Base-by-base conservation (phyloP, 768 basidiomycete species). In the Auricularia sp. region DNA sequence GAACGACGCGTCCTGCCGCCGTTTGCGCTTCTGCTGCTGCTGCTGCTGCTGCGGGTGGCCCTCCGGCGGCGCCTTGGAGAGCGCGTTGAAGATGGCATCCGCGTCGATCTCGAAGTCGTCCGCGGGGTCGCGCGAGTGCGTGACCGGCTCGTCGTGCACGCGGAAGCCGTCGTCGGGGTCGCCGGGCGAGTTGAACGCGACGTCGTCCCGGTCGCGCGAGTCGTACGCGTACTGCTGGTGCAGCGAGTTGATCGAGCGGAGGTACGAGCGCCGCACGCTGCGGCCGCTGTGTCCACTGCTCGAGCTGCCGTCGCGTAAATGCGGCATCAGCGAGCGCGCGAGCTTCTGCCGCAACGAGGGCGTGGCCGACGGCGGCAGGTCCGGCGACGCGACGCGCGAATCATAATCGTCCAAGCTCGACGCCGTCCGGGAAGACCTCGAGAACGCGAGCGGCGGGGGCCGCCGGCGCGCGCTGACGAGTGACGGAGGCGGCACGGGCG, bases 151-250 rank as follows among this genome's bases (percentile, higher is more conserved):
- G 18, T 59, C 29, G 18, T 29, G 34, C 8, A 59, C 18, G 6
- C 56, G 56, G 24, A 59, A 59, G 4, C 24, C 56, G 10, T 21
- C 56, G 24, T 59, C 56, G 16, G 56, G 56, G 56, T 59, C 56
- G 56, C 39, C 39, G 14, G 56, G 24, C 24, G 56, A 29, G 34
- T 59, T 59, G 56, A 59, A 33, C 29, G 56, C 56, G 7, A 59
- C 56, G 34, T 59, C 56, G 34, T 59, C 56, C 5, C 56, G 56
- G 56, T 59, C 56, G 14, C 56, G 56, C 56, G 56, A 10, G 56
- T 59, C 56, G 56, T 59, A 59, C 10, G 33, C 24, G 24, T 59
- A 59, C 14, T 59, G 56, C 56, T 59, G 56, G 33, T 33, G 18
- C 34, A 59, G 56, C 56, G 56, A 59, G 56, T 59, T 59, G 7